phyloP scores from a whole-genome alignment of 768 basidiomycete species.

The Tulasnella calospora region DNA sequence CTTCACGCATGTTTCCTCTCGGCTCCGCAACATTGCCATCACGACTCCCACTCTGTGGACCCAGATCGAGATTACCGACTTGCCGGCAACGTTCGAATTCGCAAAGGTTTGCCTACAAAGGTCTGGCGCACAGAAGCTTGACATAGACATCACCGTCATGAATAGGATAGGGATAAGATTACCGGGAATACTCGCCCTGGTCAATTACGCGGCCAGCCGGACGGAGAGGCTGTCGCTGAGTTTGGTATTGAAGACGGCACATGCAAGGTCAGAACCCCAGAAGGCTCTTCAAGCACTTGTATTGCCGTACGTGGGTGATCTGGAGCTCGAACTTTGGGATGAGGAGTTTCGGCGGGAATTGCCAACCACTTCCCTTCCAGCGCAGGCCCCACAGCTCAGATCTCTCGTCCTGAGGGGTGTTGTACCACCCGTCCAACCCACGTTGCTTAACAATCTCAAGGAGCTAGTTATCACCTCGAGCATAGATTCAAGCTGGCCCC shows the following conservation, averaged over 20 bases:
- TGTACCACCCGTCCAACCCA: not conserved
- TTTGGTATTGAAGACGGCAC: not conserved
- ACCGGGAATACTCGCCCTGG: not conserved
- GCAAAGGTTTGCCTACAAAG: not conserved
- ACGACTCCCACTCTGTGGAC: not conserved
- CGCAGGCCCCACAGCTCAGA: not conserved
- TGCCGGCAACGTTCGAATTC: not conserved
- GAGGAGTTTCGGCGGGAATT: not conserved
- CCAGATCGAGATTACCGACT: not conserved
- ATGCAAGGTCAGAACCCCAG: not conserved
- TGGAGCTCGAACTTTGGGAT: not conserved
- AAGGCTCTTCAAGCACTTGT: not conserved
- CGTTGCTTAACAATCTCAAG: not conserved
- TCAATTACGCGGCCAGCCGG: not conserved
- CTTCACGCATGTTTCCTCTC: not conserved
- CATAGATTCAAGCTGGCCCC: not conserved
- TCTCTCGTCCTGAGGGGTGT: not conserved
- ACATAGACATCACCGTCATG: not conserved
- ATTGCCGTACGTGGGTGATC: not conserved
- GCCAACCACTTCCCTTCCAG: not conserved
- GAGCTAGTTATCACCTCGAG: not conserved
- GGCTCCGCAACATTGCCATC: not conserved
- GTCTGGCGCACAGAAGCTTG: not conserved
- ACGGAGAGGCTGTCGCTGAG: not conserved
- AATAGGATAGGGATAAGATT: not conserved